Conservation (phyloP, 108 stramenopile species). For the Cyclostephanos tholiformis region DNA sequence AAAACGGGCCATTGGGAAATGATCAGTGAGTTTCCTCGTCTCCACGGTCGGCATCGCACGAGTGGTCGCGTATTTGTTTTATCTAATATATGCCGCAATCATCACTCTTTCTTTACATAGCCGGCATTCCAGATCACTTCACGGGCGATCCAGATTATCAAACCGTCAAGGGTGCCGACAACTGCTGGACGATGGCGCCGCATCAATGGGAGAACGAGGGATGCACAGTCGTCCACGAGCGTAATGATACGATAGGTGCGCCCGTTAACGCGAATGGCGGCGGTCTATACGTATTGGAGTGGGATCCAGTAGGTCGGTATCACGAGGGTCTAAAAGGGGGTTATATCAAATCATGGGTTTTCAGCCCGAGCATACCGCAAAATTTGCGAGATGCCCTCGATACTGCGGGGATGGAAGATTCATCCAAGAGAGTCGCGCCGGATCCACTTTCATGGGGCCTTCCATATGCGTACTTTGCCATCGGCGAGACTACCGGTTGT, state of each 20-base stretch:
- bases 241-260: slow-evolving; percentile 69
- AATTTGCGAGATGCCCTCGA: slow-evolving; percentile 70
- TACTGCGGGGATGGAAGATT: slow-evolving; percentile 52
- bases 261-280: slow-evolving; percentile 88
- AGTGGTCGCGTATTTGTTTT: not conserved
- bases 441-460: slow-evolving; percentile 79
- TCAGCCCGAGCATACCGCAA: slow-evolving; percentile 68
- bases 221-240: slow-evolving; percentile 76
- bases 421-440: slow-evolving; percentile 64
- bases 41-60: not conserved
- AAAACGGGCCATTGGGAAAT: slow-evolving; percentile 82
- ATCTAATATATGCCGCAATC: too few species aligned
- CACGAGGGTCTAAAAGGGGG: not conserved
- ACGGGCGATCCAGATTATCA: slow-evolving; percentile 61
- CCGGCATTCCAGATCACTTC: slow-evolving; percentile 77
- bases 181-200: slow-evolving; percentile 89
- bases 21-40: slow-evolving; percentile 32
- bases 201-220: slow-evolving; percentile 96
- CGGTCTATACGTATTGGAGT: slow-evolving; percentile 74
- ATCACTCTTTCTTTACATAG: slow-evolving; percentile 20
- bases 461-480: slow-evolving; percentile 87
- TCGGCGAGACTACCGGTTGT: slow-evolving; percentile 82
- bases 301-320: slow-evolving; percentile 81
- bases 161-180: slow-evolving; percentile 61
- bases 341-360: slow-evolving; percentile 87